Evolutionary conservation across 2,329 filamentous ascomycete genomes (phyloP), one percentile per base, ranked within the genome.

Genomic region (Sarocladiaceae sp.): DNA sequence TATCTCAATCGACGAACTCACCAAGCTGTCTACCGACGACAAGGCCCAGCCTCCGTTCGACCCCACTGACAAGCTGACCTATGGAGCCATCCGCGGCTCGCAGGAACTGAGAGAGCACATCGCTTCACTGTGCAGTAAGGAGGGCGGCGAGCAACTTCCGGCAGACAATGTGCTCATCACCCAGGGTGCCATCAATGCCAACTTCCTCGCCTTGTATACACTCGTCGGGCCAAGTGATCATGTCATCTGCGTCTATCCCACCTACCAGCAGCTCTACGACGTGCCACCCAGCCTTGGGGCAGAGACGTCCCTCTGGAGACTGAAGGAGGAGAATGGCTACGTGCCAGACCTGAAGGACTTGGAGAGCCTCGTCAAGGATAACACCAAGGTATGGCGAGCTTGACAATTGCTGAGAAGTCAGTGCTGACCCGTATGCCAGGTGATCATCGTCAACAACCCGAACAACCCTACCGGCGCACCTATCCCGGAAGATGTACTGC

Each of bases 161-260:
- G 46, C 57, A 1, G 79, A 88, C 13, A 80, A 85, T 54, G 73
- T 95, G 32, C 63, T 94, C 44, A 81, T 91, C 47, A 88, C 86
- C 0, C 78, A 83, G 23, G 89, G 89, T 9, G 88, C 87, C 12
- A 94, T 94, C 42, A 74, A 79, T 5, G 88, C 88, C n/a, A 95
- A 95, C 57, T 87, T 88, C 53, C 66, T 93, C n/a, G 67, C 82
- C 2, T 74, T 93, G 6, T 90, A 90, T 60, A 72, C 82, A 1
- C 69, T 93, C 6, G 59, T 93, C 2, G 77, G 78, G 0, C 77
- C 80, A 0, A 85, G 82, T 1, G 87, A 95, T 57, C 88, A 95
- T 70, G 84, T 91, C 37, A 76, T 95, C 47, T 93, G 86, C 56
- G 85, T 93, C 47, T 87, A 89, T 58, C 88, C 89, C 11, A 91